phyloP scores from a whole-genome alignment of 495 filamentous ascomycete species.

The Niebla homalea region DNA sequence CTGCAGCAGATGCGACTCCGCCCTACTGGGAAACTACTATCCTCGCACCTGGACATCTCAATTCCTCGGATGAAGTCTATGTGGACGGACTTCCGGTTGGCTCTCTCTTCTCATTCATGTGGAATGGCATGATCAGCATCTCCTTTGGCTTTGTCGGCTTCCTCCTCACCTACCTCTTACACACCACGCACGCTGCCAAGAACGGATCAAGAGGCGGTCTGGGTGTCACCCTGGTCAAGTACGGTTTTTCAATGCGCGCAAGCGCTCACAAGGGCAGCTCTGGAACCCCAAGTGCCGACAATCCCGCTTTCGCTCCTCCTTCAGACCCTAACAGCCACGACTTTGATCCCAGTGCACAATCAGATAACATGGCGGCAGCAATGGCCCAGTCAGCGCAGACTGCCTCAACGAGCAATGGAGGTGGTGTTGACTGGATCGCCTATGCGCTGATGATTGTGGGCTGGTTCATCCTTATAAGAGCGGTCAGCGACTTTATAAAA shows the following conservation, averaged over 20 bases:
- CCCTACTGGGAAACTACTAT: slow-evolving; percentile 99
- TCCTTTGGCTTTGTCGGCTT: slow-evolving; percentile 97
- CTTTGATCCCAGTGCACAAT: slow-evolving; percentile 62
- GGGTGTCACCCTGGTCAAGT: slow-evolving; percentile 91
- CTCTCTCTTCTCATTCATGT: slow-evolving; percentile 87
- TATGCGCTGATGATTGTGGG: slow-evolving; percentile 94
- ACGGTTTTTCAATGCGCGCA: slow-evolving; percentile 85
- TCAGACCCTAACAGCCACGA: slow-evolving; percentile 81
- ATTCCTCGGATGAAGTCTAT: slow-evolving; percentile 80
- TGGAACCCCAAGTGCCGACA: slow-evolving; percentile 35
- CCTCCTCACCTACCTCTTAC: slow-evolving; percentile 91
- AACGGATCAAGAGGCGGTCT: slow-evolving; percentile 90
- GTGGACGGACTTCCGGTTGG: slow-evolving; percentile 93
- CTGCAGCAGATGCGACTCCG: slow-evolving; percentile 87
- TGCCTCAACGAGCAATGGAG: slow-evolving; percentile 35
- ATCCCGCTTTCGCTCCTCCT: slow-evolving; percentile 48
- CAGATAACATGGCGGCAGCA: slow-evolving; percentile 22
- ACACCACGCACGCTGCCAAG: slow-evolving; percentile 95
- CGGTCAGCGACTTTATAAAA: slow-evolving; percentile 75
- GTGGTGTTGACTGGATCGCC: slow-evolving; percentile 74
- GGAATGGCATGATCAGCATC: slow-evolving; percentile 98
- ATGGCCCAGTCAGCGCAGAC: slow-evolving; percentile 13
- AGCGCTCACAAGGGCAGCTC: slow-evolving; percentile 30
- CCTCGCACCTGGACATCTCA: slow-evolving; percentile 64
- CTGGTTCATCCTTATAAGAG: slow-evolving; percentile 90